These are phyloP conservation scores for Lichtheimia corymbifera DNA, from an alignment of 371 early-diverging fungal species.

Conservation along the genomic window DNA sequence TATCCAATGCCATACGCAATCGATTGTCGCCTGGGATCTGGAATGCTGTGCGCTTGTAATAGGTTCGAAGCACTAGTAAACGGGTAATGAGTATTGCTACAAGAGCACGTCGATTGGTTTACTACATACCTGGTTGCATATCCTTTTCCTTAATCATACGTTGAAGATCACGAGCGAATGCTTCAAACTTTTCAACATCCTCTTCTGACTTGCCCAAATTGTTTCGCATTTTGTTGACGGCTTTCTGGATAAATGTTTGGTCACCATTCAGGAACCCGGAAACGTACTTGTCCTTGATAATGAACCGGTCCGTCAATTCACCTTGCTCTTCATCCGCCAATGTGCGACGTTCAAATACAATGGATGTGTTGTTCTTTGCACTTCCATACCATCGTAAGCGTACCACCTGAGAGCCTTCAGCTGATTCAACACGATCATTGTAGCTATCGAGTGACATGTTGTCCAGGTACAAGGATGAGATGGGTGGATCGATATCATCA, in stretches of 20 bases:
- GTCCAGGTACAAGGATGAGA: conserved; percentile 97
- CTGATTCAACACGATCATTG: conserved; percentile 87
- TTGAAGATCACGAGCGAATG: conserved; percentile 83
- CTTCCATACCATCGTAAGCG: conserved; percentile 93
- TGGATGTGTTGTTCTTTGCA: conserved; percentile 53
- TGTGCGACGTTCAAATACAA: conserved; percentile 97
- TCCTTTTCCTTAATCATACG: conserved; percentile 69
- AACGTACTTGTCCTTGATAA: conserved; percentile 94
- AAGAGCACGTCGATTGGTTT: not conserved
- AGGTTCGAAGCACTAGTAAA: conserved; percentile 70
- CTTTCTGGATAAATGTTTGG: conserved; percentile 71
- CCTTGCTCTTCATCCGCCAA: conserved; percentile 98
- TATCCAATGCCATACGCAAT: conserved; percentile 98
- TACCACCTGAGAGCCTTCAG: conserved; percentile 90
- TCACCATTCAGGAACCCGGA: conserved; percentile 83
- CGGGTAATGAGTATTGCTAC: not conserved
- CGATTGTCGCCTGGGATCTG: conserved; percentile 98
- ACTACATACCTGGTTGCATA: not conserved
- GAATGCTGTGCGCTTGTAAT: conserved; percentile 99
- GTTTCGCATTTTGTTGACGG: conserved; percentile 80
- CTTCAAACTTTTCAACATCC: conserved; percentile 75
- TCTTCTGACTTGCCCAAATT: conserved; percentile 72
- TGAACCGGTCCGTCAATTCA: conserved; percentile 95
- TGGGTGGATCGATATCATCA: conserved; percentile 82
- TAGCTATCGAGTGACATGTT: conserved; percentile 91